Evolutionary conservation across 768 basidiomycete genomes (phyloP), one percentile per base, ranked within the genome.

Genomic region (Harrya chromipes): DNA sequence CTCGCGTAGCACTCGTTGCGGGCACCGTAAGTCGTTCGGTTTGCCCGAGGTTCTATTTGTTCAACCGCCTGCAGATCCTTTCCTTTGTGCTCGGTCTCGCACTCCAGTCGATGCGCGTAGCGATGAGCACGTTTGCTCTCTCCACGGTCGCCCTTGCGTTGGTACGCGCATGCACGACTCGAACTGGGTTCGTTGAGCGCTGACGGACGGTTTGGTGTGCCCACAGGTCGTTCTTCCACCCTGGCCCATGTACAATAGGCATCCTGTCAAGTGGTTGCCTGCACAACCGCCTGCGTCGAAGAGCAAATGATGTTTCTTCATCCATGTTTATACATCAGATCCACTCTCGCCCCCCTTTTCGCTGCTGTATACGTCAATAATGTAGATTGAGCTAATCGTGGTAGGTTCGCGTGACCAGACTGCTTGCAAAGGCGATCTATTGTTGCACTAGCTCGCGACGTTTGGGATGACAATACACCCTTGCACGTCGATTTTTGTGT

Each of bases 151-250:
- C 19, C 33, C 42, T 66, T 38, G 52, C 55, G 10, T 34, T 64
- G 59, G 64, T 66, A 36, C 31, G 63, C 20, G 17, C 16, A 27
- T 27, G 26, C 10, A 16, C 14, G 31, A 6, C 9, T 31, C 16
- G 0, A 13, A 17, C 5, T 19, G 16, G 16, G 1, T n/a, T 19
- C n/a, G 4, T 19, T 11, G 26, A 24, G 20, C 20, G 36, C 47
- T 59, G 26, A 62, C 31, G 7, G 26, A 62, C 31, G 7, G 17
- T 37, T 19, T 2, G 24, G 17, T 21, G 39, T 26, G 7, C 11
- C 13, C 17, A 5, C 6, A 89, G 87, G 65, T 74, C 40, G 71
- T 82, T 12, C 52, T 90, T 4, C 88, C 87, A 0, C 82, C 83
- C 9, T 90, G 88, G 88, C 77, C 82, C 0, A 69, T 78, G 66